These are phyloP conservation scores for Mucor racemosus DNA, from an alignment of 371 early-diverging fungal species.

Conservation along the genomic window DNA sequence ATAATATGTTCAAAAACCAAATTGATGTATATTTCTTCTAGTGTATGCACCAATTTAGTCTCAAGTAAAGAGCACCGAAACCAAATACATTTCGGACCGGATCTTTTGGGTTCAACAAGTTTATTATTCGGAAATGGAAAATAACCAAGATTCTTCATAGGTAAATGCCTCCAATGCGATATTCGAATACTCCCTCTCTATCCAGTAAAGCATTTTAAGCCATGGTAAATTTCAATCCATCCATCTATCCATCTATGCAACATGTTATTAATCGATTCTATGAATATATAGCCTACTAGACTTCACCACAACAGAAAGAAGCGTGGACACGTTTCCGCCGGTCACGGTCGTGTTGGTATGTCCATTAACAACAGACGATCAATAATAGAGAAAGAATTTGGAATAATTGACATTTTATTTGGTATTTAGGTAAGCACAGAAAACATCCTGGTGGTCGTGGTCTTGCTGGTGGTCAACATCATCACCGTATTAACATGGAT, in stretches of 20 bases:
- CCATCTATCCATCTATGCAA: conserved; percentile 10
- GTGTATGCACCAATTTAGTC: too few species aligned
- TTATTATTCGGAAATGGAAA: too few species aligned
- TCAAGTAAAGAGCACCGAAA: too few species aligned
- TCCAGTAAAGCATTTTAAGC: conserved; percentile 35
- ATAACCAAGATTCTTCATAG: conserved; percentile 1
- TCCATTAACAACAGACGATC: too few species aligned
- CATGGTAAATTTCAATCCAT: conserved; percentile 32
- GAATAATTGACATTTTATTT: too few species aligned
- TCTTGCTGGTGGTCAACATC: conserved; percentile 99
- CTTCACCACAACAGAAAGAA: too few species aligned
- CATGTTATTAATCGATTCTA: background rate
- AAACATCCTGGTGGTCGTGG: conserved; percentile 99
- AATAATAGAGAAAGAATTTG: too few species aligned
- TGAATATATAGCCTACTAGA: conserved; percentile 75
- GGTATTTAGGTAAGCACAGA: conserved; percentile 85
- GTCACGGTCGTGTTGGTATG: conserved; percentile 90
- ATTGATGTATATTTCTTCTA: too few species aligned
- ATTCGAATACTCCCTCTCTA: conserved; percentile 19
- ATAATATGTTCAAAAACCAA: too few species aligned
- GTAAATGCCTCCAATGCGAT: conserved; percentile 6
- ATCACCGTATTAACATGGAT: too few species aligned
- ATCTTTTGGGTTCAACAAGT: too few species aligned
- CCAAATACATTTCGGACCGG: too few species aligned
- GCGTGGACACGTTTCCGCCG: conserved; percentile 93